Evolutionary conservation across 768 basidiomycete species (phyloP).

Genomic region (Termitomyces sp.): DNA sequence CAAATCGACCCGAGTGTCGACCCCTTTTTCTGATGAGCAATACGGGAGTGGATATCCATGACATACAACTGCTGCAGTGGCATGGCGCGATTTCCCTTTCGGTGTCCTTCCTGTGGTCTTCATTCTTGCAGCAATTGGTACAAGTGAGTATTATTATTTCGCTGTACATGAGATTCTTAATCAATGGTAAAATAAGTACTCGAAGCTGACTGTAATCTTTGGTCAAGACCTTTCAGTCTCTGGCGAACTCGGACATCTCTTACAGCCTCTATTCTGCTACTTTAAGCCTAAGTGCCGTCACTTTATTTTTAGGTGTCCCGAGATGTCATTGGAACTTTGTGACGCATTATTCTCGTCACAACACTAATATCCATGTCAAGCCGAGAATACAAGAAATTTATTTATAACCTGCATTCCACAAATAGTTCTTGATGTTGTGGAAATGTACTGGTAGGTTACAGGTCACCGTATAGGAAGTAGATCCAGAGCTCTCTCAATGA

Average conservation of each 20-base stretch:
- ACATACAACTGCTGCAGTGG: constrained; percentile 31
- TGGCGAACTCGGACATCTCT: background rate
- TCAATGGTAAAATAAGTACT: too few species aligned
- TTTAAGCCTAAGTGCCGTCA: background rate
- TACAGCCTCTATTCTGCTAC: background rate
- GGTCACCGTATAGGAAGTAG: too few species aligned
- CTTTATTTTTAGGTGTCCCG: too few species aligned
- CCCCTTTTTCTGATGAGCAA: constrained; percentile 14
- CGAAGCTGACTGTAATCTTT: background rate
- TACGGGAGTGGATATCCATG: constrained; percentile 58
- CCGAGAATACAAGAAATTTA: too few species aligned
- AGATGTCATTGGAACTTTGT: too few species aligned
- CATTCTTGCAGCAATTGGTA: background rate
- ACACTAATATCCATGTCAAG: too few species aligned
- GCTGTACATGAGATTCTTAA: background rate
- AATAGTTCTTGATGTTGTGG: too few species aligned
- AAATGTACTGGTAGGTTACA: too few species aligned
- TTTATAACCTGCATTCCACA: too few species aligned
- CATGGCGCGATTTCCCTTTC: constrained; percentile 45
- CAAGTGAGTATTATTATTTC: background rate
- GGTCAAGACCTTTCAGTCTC: background rate
- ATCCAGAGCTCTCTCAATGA: too few species aligned
- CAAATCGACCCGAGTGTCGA: background rate
- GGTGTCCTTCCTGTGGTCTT: constrained; percentile 51
- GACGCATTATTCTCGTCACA: too few species aligned